phyloP scores from a whole-genome alignment of 108 stramenopile species.

The Fragilariopsis cylindrus region DNA sequence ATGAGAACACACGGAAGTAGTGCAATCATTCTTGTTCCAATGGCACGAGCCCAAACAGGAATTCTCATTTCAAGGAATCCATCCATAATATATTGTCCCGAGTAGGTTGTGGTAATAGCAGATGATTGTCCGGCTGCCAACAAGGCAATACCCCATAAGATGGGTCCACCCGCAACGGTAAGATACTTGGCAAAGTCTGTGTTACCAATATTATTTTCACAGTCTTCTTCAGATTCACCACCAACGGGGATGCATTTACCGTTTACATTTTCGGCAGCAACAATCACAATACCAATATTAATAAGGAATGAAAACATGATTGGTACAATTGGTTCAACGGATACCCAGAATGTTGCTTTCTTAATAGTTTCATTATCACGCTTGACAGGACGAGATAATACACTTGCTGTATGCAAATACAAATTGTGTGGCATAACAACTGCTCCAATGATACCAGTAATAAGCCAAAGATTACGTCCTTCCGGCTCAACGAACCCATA shows the following conservation, averaged over 20 bases:
- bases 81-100: slow-evolving; percentile 78
- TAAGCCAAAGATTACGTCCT: slow-evolving; percentile 37
- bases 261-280: slow-evolving; percentile 64
- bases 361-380: slow-evolving; percentile 19
- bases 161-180: slow-evolving; percentile 57
- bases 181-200: slow-evolving; percentile 4
- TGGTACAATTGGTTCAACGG: slow-evolving; percentile 61
- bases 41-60: slow-evolving; percentile 53
- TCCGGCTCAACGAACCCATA: slow-evolving; percentile 39
- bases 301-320: slow-evolving; percentile 64
- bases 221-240: slow-evolving; percentile 1
- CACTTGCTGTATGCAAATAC: slow-evolving; percentile 67
- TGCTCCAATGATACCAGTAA: slow-evolving; percentile 63
- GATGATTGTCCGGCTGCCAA: slow-evolving; percentile 70
- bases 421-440: slow-evolving; percentile 83
- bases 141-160: slow-evolving; percentile 36
- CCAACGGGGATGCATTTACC: background rate
- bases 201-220: slow-evolving; percentile 23
- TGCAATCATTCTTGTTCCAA: slow-evolving; percentile 46
- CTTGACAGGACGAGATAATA: slow-evolving; percentile 44
- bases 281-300: slow-evolving; percentile 63
- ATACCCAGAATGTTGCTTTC: slow-evolving; percentile 56
- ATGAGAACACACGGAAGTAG: slow-evolving; percentile 63
- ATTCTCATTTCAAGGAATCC: slow-evolving; percentile 25
- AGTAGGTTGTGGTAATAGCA: slow-evolving; percentile 77